Base-by-base conservation (phyloP, 192 early-diverging fungal genomes). In the Gigaspora rosea region DNA sequence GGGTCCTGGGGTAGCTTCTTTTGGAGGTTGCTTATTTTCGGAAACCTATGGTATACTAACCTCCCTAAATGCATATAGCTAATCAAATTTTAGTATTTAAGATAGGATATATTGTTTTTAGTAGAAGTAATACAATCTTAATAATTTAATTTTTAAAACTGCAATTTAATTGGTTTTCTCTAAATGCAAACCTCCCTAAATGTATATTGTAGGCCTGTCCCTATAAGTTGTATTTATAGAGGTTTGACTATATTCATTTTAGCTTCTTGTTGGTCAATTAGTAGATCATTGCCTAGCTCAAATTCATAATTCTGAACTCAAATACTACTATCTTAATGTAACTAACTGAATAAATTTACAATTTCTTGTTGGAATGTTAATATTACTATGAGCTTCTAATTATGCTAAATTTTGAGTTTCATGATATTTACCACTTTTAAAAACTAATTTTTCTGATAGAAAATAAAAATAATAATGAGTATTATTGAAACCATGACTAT, bases 391-490 rank as follows among this genome's bases (percentile, higher is more conserved):
- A 75, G 85, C 92, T 4, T 79, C 88, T 1, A 89, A 94, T 35
- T 81, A 95, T 72, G 85, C 96, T 61, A 87, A 88, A 70, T 90
- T 95, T 69, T 86, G 88, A 63, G 82, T 99, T 8, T 88, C 90
- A 54, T 95, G 94, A 36, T 87, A 92, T 9, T 80, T 99, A 73
- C 95, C 96, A 0, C 80, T 93, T 20, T 78, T 99, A 48, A 90
- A 95, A 66, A 80, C 97, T 20, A 97, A 95, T 80, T 90, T 99
- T 46, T 97, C 96, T 0, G 95, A 99, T 81, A 85, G 90, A 67
- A 99, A 99, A 80, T 96, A 97, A 91, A 92, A 75, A 89, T 90
- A 1, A 85, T 97, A 7, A 97, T 96, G 95, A 83, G 80, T 18
- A 90, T 93, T 72, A 86, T 93, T 22, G 92, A 94, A 57, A 82